Evolutionary conservation across 1,284 basidiomycete genomes (phyloP), one percentile per base, ranked within the genome.

Genomic region (Fomitopsis pinicola): DNA sequence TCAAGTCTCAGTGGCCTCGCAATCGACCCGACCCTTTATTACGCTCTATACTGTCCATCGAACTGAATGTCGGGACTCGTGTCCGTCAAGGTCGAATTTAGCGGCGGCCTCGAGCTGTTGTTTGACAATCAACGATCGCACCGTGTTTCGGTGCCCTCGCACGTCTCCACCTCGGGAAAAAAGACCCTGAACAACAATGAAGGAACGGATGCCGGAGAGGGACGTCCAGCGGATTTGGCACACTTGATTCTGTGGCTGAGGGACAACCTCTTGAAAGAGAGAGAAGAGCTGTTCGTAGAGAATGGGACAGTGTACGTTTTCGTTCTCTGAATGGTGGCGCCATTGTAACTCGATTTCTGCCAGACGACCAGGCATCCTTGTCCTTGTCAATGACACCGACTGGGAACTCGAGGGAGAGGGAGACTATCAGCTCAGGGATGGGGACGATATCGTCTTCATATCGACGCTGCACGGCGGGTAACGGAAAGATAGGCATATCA

Each of bases 371-470:
- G 97, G 97, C 0, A 97, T 99, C 48, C 81, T 99, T 5, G 96
- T 98, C 0, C 80, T 99, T 35, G 88, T 99, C 65, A 99, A 98
- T 73, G 94, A 98, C 68, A 92, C 94, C 1, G 97, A 99, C 71
- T 99, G 97, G 97, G 97, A 98, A 73, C 82, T 99, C 10, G 96
- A 98, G 72, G 95, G 95, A 38, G 97, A 98, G 75, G 89, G 94
- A 26, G 89, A 92, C 35, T 98, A 97, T 72, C 80, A 80, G 64
- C 75, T 98, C 61, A 82, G 92, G 72, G 80, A 89, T 42, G 82
- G 85, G 2, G 97, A 99, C 73, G 92, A 97, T 76, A 83, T 98
- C 57, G 93, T 97, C 6, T 97, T 99, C 74, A 98, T 98, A 67
- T 97, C 94, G 40, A 98, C 96, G 0, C 76, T 98, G 52, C 97